Evolutionary conservation across 768 basidiomycete species (phyloP).

Genomic region (Trichaptum fuscoviolaceum): DNA sequence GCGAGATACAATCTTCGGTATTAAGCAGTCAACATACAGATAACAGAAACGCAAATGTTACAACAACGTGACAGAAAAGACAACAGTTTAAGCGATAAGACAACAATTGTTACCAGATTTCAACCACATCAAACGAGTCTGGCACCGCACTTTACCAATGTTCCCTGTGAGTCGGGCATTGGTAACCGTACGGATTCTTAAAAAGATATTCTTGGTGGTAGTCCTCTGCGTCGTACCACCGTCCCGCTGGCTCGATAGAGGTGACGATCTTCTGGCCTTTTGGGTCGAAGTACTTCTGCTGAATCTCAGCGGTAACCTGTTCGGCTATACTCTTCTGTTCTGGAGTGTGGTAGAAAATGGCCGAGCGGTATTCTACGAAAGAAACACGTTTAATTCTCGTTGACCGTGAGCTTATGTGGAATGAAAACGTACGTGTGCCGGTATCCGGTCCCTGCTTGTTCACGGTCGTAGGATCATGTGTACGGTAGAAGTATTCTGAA

Average conservation of each 20-base stretch:
- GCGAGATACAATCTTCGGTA: too few species aligned
- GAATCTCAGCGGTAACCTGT: conserved; percentile 76
- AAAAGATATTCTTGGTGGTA: conserved; percentile 81
- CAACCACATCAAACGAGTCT: too few species aligned
- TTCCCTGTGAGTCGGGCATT: conserved; percentile 83
- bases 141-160: conserved; percentile 55
- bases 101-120: background rate
- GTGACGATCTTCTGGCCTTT: conserved; percentile 75
- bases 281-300: conserved; percentile 75
- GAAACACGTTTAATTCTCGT: background rate
- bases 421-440: conserved; percentile 62
- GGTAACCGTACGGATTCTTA: conserved; percentile 85
- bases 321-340: conserved; percentile 72
- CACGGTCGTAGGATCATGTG: conserved; percentile 85
- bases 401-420: background rate
- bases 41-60: too few species aligned
- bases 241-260: conserved; percentile 57
- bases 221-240: conserved; percentile 81
- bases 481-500: conserved; percentile 89
- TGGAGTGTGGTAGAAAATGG: conserved; percentile 73
- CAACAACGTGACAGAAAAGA: too few species aligned
- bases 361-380: conserved; percentile 81
- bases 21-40: too few species aligned
- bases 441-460: conserved; percentile 74
- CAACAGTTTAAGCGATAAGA: background rate